Conservation (phyloP, 768 basidiomycete species). For the Cantharellus anzutake region DNA sequence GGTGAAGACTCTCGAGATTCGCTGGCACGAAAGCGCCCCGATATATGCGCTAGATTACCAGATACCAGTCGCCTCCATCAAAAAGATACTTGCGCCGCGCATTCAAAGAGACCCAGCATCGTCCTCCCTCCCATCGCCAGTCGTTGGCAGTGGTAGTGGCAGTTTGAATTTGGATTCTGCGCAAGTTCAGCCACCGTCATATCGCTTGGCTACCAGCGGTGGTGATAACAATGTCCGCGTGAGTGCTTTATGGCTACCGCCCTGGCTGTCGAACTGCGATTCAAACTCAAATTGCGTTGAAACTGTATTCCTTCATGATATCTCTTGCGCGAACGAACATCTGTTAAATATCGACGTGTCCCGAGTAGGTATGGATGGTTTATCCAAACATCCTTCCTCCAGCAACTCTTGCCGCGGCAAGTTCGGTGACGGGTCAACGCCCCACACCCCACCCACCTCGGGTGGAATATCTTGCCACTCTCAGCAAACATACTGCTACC, state of each 20-base stretch:
- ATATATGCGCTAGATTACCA: conserved; percentile 97
- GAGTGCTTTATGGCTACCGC: conserved; percentile 21
- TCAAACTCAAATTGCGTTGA: not conserved
- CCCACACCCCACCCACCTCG: conserved; percentile 45
- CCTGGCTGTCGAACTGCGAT: not conserved
- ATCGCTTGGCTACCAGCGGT: conserved; percentile 72
- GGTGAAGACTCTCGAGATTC: conserved; percentile 78
- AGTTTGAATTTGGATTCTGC: conserved; percentile 18
- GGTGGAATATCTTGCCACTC: conserved; percentile 89
- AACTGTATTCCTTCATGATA: not conserved
- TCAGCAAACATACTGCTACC: conserved; percentile 79
- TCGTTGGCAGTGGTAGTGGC: conserved; percentile 14
- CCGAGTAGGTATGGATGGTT: conserved; percentile 72
- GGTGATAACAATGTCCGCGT: conserved; percentile 96
- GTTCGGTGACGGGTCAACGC: conserved; percentile 10
- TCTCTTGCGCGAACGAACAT: not conserved
- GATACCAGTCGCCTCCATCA: conserved; percentile 32
- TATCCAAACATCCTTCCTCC: conserved; percentile 73
- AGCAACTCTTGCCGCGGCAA: conserved; percentile 20
- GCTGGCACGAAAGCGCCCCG: conserved; percentile 91
- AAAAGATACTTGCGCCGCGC: conserved; percentile 16
- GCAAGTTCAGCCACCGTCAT: conserved; percentile 2
- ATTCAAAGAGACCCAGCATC: conserved; percentile 30
- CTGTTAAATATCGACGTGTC: not conserved
- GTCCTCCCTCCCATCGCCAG: conserved; percentile 33